phyloP scores from a whole-genome alignment of 2,329 filamentous ascomycete species.

The Drechslera avenae region DNA sequence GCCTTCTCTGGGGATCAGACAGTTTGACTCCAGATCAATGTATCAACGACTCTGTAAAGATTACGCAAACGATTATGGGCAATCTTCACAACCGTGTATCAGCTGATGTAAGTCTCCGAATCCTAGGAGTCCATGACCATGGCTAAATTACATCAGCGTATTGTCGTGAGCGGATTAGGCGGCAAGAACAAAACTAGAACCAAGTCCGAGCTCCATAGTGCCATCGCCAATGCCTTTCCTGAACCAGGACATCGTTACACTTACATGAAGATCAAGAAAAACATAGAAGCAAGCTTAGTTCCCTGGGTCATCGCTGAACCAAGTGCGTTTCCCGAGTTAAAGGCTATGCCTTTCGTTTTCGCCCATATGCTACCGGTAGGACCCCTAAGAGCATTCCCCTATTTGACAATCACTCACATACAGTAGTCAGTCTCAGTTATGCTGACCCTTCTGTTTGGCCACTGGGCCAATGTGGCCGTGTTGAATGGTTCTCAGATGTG shows the following conservation, averaged over 20 bases:
- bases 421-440: not conserved
- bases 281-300: constrained; percentile 12
- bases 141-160: not conserved
- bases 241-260: not conserved
- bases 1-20: constrained; percentile 2
- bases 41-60: not conserved
- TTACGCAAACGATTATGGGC: constrained; percentile 2
- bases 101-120: not conserved
- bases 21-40: not conserved
- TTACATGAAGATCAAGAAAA: not conserved
- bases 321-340: constrained; percentile 8
- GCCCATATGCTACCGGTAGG: constrained; percentile 18
- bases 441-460: not conserved
- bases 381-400: not conserved
- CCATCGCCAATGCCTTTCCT: not conserved
- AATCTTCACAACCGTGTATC: not conserved
- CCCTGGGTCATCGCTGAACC: constrained; percentile 17
- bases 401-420: not conserved
- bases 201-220: not conserved
- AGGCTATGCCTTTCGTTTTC: constrained; percentile 16
- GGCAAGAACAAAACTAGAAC: not conserved
- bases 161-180: not conserved
- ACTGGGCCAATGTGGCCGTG: not conserved
- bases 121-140: not conserved
- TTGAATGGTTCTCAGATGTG: not conserved